These are phyloP conservation scores for Lodderomyces parapsilosis DNA, from an alignment of 1,139 yeast species.

Conservation along the genomic window DNA sequence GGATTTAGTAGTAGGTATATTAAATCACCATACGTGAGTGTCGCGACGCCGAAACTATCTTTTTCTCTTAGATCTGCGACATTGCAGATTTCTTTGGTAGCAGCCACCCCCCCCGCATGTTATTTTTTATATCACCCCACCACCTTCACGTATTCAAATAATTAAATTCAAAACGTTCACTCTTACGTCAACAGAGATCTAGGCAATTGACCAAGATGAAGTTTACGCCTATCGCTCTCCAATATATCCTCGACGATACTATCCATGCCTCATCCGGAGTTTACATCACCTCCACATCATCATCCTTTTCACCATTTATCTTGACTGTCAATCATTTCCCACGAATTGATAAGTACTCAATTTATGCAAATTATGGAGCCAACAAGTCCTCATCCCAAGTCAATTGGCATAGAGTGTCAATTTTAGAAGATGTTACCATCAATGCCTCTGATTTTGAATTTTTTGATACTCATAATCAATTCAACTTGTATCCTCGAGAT, in stretches of 20 bases:
- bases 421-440: not conserved
- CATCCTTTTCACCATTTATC: conserved; percentile 8
- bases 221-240: conserved; percentile 27
- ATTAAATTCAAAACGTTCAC: too few relatives aligned
- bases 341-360: conserved; percentile 14
- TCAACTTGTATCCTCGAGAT: conserved; percentile 29
- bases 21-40: too few relatives aligned
- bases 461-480: conserved; percentile 23
- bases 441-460: conserved; percentile 8
- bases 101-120: not conserved
- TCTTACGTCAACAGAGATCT: not conserved
- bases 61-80: not conserved
- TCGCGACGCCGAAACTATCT: conserved; percentile 1
- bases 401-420: conserved; percentile 5
- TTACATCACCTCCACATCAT: conserved; percentile 15
- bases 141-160: too few relatives aligned
- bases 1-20: too few relatives aligned
- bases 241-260: conserved; percentile 18
- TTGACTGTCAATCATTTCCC: conserved; percentile 22
- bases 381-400: not conserved
- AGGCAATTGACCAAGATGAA: not conserved
- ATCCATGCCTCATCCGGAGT: conserved; percentile 29
- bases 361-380: conserved; percentile 18
- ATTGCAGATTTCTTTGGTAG: not conserved
- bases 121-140: not conserved